A percentile compares a stretch with the other conserved stretches of the same genome.
These are phyloP conservation scores for Triangularia setosa DNA, from an alignment of 2,329 filamentous ascomycete species.

Conservation along the genomic window DNA sequence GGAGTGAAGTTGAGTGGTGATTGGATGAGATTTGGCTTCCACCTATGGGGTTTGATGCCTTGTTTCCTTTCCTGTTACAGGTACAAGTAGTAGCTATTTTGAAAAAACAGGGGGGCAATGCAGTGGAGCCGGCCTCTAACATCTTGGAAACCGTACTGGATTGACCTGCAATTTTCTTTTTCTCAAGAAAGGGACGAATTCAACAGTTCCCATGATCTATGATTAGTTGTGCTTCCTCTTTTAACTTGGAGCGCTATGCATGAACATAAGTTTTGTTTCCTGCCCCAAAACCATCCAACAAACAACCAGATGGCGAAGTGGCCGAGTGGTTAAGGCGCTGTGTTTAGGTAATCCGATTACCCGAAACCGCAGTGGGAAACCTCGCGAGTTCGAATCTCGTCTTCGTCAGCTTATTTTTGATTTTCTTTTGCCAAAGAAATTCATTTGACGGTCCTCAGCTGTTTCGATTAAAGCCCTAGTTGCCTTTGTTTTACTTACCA, in stretches of 20 bases:
- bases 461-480: too few relatives aligned
- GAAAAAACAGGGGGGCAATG: not conserved
- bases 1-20: not conserved
- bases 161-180: not conserved
- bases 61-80: not conserved
- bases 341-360: conserved; percentile 5
- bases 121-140: not conserved
- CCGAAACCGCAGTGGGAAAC: conserved; percentile 7
- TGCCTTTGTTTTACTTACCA: too few relatives aligned
- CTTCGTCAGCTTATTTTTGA: conserved; percentile 4
- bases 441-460: too few relatives aligned
- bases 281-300: not conserved
- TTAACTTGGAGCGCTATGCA: not conserved
- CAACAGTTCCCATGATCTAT: not conserved
- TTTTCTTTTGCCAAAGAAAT: too few relatives aligned
- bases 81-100: not conserved
- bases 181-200: not conserved
- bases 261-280: not conserved
- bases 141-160: too few relatives aligned
- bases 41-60: not conserved
- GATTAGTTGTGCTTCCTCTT: not conserved
- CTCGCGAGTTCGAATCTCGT: conserved; percentile 10
- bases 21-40: not conserved
- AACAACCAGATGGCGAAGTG: conserved; percentile 2
- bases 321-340: conserved; percentile 10